Evolutionary conservation across 2,329 filamentous ascomycete species (phyloP).

Genomic region (Xylaria sp.): DNA sequence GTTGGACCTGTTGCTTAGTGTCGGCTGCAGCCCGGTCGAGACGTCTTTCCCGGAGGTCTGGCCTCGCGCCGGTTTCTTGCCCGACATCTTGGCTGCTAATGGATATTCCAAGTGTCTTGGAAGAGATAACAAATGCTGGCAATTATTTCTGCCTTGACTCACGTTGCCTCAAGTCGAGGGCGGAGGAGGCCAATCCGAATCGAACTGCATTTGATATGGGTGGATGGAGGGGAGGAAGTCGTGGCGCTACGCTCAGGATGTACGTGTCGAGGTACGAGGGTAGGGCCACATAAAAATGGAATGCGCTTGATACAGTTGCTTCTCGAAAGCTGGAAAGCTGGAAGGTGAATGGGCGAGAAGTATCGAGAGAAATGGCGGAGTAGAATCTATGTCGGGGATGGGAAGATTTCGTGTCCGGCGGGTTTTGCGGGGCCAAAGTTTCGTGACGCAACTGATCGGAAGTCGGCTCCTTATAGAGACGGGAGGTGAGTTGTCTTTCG

Average conservation of each 20-base stretch:
- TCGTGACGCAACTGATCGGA: not conserved
- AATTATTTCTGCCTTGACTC: constrained; percentile 33
- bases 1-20: constrained; percentile 8
- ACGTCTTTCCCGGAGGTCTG: constrained; percentile 27
- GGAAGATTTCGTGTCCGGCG: constrained; percentile 6
- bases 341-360: not conserved
- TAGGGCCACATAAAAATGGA: constrained; percentile 7
- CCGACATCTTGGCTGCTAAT: constrained; percentile 26
- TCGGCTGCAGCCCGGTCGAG: constrained; percentile 28
- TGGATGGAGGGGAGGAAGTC: constrained; percentile 6
- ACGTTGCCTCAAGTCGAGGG: constrained; percentile 39
- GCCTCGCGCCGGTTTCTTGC: constrained; percentile 19
- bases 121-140: constrained; percentile 10
- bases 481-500: not conserved
- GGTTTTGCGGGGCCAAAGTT: constrained; percentile 5
- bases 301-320: not conserved
- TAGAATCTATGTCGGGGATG: not conserved
- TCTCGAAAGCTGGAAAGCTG: not conserved
- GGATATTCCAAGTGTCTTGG: constrained; percentile 5
- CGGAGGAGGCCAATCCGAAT: constrained; percentile 38
- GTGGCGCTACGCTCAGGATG: constrained; percentile 2
- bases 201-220: constrained; percentile 33
- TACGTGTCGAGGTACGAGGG: not conserved
- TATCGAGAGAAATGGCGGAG: not conserved
- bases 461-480: not conserved